phyloP scores from a whole-genome alignment of 148 eudicot species.

The Rhododendron ferrugineum region DNA sequence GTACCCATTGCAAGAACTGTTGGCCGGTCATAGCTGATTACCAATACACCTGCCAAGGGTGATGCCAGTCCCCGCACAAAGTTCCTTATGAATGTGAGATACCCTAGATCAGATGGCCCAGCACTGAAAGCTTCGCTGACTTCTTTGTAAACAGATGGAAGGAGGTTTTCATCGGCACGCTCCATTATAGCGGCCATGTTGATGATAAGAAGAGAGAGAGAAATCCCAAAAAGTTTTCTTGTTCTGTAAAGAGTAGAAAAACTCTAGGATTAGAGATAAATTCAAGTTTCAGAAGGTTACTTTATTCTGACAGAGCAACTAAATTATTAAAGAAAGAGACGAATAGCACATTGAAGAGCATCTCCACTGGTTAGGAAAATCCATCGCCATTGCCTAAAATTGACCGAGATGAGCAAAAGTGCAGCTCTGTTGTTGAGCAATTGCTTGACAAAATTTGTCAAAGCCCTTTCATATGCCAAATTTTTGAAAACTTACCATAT shows the following conservation, averaged over 20 bases:
- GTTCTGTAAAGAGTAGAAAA: conserved; percentile 30
- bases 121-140: conserved; percentile 83
- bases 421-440: background rate
- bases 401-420: background rate
- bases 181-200: conserved; percentile 95
- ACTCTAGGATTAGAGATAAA: background rate
- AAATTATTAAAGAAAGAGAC: background rate
- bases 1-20: conserved; percentile 82
- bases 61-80: conserved; percentile 76
- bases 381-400: background rate
- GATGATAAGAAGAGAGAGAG: conserved; percentile 78
- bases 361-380: background rate
- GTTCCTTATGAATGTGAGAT: conserved; percentile 72
- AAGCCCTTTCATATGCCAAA: background rate
- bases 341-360: background rate
- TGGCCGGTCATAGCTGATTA: conserved; percentile 80
- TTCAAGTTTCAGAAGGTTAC: background rate
- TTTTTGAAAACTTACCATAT: background rate
- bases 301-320: background rate
- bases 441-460: background rate
- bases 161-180: conserved; percentile 89
- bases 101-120: conserved; percentile 90
- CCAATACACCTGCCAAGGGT: conserved; percentile 82
- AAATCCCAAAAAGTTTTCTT: conserved; percentile 62
- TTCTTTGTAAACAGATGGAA: conserved; percentile 93